phyloP scores from a whole-genome alignment of 148 eudicot genomes.

The Talinum fruticosum region DNA sequence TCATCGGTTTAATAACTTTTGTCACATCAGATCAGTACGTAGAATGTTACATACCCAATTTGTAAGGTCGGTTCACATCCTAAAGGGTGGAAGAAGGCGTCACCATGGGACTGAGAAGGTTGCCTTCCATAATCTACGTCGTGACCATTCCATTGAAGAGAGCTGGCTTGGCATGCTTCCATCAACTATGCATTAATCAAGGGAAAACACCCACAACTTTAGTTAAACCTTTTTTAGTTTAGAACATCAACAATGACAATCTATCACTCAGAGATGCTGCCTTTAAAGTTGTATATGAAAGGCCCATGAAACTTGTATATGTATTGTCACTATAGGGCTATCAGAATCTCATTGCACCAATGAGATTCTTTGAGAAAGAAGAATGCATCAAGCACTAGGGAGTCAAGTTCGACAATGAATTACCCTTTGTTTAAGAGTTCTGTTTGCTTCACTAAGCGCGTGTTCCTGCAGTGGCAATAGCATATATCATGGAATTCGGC shows the following conservation, averaged over 20 bases:
- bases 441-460: conserved; percentile 79
- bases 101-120: conserved; percentile 49
- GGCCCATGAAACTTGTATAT: too few species aligned
- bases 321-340: too few species aligned
- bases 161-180: conserved; percentile 56
- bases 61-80: conserved; percentile 87
- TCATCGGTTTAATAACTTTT: background rate
- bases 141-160: conserved; percentile 62
- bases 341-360: too few species aligned
- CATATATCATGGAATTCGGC: background rate
- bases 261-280: too few species aligned
- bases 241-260: too few species aligned
- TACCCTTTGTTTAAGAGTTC: conserved; percentile 70
- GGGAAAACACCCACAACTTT: too few species aligned
- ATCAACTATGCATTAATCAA: conserved; percentile 34
- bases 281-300: too few species aligned
- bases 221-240: too few species aligned
- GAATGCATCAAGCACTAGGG: conserved; percentile 13
- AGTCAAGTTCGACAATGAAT: background rate
- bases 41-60: conserved; percentile 51
- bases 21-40: too few species aligned
- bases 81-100: conserved; percentile 69
- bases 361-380: too few species aligned
- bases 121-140: conserved; percentile 64
- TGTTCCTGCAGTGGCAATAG: conserved; percentile 52